Base-by-base conservation (phyloP, 176 grass and related monocot species). In the Rhynchospora tenuis region DNA sequence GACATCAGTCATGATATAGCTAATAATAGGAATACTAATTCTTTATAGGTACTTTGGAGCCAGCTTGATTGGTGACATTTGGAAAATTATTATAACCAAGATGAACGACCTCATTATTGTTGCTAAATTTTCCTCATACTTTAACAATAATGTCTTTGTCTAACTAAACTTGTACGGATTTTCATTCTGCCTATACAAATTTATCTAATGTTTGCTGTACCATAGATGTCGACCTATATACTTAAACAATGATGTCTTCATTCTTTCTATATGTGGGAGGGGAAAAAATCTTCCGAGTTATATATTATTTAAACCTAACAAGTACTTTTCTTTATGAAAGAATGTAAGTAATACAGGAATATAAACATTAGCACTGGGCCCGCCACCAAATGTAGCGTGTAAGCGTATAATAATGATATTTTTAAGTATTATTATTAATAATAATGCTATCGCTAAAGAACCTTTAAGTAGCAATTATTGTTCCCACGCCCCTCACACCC, bases 401-500 rank as follows among this genome's bases (percentile, higher is more conserved):
- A 54, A 77, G 5, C 13, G 55, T 77, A 77, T 77, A 56, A 77
- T 77, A 77, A 56, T 77, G 73, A n/a, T 50, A 77, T 56, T 31
- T 31, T 14, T 72, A 44, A 45, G 16, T 54, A 7, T 28, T 56
- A 27, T 50, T 44, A 77, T 56, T 77, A 52, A 52, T 77, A 71
- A n/a, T 22, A 71, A 9, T 77, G 71, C 3, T 28, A 23, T 54
- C 45, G 51, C 9, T 74, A 77, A 54, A 56, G 73, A 50, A 77
- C 48, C 13, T 77, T 77, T 77, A 38, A 77, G 73, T 24, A 77
- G 56, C 73, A 77, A 77, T 77, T 77, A 77, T 77, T 77, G 73
- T 77, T 52, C 24, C 64, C 42, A 73, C 44, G 19, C 72, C 22
- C 73, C 47, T 54, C 24, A 77, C 50, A 56, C 47, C 2, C 26